These are phyloP conservation scores for Trichoderma atrobrunneum DNA, from an alignment of 2,329 filamentous ascomycete species.

Conservation along the genomic window DNA sequence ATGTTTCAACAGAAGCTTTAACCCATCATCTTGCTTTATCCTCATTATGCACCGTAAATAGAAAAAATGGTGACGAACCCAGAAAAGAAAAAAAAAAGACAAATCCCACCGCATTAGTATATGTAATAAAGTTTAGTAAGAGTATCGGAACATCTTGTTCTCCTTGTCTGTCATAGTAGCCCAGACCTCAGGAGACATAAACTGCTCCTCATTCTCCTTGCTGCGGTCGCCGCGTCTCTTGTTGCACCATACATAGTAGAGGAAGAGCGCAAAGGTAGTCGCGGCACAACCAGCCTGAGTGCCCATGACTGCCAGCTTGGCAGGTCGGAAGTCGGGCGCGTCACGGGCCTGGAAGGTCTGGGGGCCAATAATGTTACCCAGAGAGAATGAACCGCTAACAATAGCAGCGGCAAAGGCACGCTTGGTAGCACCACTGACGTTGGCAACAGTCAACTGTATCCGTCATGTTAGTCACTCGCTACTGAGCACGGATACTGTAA, in stretches of 20 bases:
- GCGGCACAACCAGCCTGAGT: conserved; percentile 45
- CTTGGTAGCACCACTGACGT: conserved; percentile 52
- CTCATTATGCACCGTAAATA: background rate
- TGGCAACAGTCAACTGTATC: conserved; percentile 46
- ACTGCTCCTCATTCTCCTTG: conserved; percentile 39
- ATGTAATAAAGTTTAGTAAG: conserved; percentile 31
- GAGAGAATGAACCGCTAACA: conserved; percentile 49
- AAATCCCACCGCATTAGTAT: background rate
- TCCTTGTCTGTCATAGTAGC: conserved; percentile 54
- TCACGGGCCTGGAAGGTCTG: conserved; percentile 54
- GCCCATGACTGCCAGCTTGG: conserved; percentile 54
- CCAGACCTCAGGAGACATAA: conserved; percentile 44
- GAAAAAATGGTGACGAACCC: background rate
- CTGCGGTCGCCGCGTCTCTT: conserved; percentile 34
- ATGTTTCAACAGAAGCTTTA: background rate
- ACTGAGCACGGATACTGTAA: background rate
- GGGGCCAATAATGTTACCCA: conserved; percentile 57
- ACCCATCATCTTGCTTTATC: background rate
- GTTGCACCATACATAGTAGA: conserved; percentile 52
- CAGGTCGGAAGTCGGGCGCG: conserved; percentile 51
- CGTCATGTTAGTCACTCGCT: background rate
- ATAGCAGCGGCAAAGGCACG: conserved; percentile 49
- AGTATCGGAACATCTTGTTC: conserved; percentile 57
- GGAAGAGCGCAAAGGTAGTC: conserved; percentile 43
- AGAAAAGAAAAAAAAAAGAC: background rate